A percentile compares a stretch with the other conserved stretches of the same genome.
phyloP scores from a whole-genome alignment of 352 stramenopile genomes.

The Thalassiosira mediterranea region DNA sequence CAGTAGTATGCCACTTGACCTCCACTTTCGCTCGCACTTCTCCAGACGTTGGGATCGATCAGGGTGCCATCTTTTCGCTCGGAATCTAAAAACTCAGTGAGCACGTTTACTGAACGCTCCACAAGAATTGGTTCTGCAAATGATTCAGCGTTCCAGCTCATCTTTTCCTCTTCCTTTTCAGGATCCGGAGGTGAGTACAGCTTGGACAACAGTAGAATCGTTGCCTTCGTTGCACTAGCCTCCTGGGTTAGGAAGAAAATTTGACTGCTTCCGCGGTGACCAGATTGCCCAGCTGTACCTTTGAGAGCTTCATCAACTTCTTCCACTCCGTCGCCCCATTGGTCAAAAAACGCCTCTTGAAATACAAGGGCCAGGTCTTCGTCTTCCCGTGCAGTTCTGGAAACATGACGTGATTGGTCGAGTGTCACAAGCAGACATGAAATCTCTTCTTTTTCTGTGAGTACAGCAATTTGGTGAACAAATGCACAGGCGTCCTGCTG shows the following conservation, averaged over 20 bases:
- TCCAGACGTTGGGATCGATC: constrained; percentile 82
- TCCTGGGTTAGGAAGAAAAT: constrained; percentile 86
- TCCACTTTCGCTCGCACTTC: constrained; percentile 73
- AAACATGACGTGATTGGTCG: constrained; percentile 54
- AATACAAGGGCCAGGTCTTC: constrained; percentile 76
- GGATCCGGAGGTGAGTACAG: constrained; percentile 51
- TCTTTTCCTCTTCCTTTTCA: constrained; percentile 17
- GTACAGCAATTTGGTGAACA: constrained; percentile 43
- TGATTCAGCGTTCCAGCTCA: constrained; percentile 55
- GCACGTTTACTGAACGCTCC: constrained; percentile 67
- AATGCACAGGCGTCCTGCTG: constrained; percentile 64
- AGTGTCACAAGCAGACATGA: constrained; percentile 59
- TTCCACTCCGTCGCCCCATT: constrained; percentile 75
- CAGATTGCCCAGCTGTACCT: constrained; percentile 48
- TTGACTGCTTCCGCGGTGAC: constrained; percentile 71
- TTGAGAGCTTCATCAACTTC: constrained; percentile 74
- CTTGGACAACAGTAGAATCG: constrained; percentile 70
- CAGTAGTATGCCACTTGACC: constrained; percentile 81
- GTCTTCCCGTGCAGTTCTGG: constrained; percentile 62
- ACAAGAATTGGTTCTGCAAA: constrained; percentile 78
- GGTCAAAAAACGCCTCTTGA: constrained; percentile 77
- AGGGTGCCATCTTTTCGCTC: constrained; percentile 72
- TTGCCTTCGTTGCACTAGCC: constrained; percentile 71
- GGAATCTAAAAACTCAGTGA: constrained; percentile 74
- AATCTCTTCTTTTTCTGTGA: constrained; percentile 47